Evolutionary conservation across 805 yeast genomes (phyloP).

Genomic region (Starmerella potacharoeniae): DNA sequence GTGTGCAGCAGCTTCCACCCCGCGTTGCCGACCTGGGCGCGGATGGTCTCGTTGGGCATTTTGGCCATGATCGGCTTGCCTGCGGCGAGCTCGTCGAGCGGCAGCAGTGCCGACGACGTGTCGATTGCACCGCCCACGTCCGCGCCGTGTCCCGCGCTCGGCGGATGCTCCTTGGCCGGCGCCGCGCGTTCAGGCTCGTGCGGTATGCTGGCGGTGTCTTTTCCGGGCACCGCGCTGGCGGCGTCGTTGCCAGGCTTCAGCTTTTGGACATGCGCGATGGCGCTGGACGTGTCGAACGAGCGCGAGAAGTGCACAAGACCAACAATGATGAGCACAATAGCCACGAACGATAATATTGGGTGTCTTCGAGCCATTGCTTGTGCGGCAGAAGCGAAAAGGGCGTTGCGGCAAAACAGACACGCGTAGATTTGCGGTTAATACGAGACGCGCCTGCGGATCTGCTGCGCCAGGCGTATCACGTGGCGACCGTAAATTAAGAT

Average conservation of each 20-base stretch:
- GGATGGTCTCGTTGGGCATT: slow-evolving; percentile 75
- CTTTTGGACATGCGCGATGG: background rate
- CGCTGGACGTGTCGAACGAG: background rate
- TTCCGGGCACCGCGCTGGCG: background rate
- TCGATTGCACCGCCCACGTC: background rate
- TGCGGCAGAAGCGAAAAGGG: background rate
- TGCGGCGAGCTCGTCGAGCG: slow-evolving; percentile 11
- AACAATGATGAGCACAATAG: background rate
- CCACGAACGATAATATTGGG: background rate
- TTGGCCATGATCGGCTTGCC: slow-evolving; percentile 73
- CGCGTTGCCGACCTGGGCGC: slow-evolving; percentile 79
- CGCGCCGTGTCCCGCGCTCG: background rate
- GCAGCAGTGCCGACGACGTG: background rate
- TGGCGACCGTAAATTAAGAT: background rate
- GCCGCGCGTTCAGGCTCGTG: background rate
- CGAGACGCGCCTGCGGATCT: background rate
- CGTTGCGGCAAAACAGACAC: background rate
- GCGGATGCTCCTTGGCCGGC: background rate
- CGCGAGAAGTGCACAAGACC: slow-evolving; percentile 3
- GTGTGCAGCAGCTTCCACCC: slow-evolving; percentile 92
- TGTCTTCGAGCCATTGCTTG: slow-evolving; percentile 2
- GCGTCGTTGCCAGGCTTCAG: background rate
- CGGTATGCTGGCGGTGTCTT: background rate
- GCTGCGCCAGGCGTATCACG: background rate
- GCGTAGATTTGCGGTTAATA: background rate